Conservation (phyloP, 371 early-diverging fungal genomes). For the Mycotypha africana region DNA sequence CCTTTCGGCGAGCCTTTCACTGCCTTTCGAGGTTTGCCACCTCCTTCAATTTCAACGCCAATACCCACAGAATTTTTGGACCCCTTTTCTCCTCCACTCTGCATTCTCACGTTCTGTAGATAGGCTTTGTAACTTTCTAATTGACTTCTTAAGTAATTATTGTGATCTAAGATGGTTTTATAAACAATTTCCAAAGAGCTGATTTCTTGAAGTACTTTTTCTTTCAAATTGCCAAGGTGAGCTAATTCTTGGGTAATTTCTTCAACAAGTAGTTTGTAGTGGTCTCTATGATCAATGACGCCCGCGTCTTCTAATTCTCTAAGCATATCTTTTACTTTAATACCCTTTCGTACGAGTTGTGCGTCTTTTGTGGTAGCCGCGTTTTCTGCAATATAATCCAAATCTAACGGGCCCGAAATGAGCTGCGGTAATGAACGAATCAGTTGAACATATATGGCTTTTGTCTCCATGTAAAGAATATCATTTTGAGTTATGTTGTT, state of each 20-base stretch:
- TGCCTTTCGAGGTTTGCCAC: conserved; percentile 26
- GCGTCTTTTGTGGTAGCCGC: conserved; percentile 83
- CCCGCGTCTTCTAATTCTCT: conserved; percentile 69
- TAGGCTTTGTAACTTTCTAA: conserved; percentile 93
- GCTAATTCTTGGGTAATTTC: conserved; percentile 79
- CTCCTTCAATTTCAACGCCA: conserved; percentile 36
- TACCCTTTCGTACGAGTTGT: conserved; percentile 80
- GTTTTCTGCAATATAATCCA: conserved; percentile 71
- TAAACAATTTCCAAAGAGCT: conserved; percentile 75
- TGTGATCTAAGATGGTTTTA: conserved; percentile 91
- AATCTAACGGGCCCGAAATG: conserved; percentile 43
- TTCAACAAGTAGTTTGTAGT: conserved; percentile 71
- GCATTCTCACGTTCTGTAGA: conserved; percentile 88
- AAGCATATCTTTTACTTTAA: conserved; percentile 89
- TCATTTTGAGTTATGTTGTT: conserved; percentile 83
- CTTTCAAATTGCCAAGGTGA: conserved; percentile 80
- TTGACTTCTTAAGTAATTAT: conserved; percentile 85
- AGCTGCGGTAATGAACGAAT: conserved; percentile 72
- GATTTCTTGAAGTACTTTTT: conserved; percentile 79
- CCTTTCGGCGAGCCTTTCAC: conserved; percentile 38
- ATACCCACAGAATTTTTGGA: conserved; percentile 42
- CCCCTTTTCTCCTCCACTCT: conserved; percentile 57
- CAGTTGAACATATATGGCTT: conserved; percentile 86
- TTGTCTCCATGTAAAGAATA: conserved; percentile 88
- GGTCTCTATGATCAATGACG: conserved; percentile 66